Conservation (phyloP, 208 protist species). For the Leishmania turanica region DNA sequence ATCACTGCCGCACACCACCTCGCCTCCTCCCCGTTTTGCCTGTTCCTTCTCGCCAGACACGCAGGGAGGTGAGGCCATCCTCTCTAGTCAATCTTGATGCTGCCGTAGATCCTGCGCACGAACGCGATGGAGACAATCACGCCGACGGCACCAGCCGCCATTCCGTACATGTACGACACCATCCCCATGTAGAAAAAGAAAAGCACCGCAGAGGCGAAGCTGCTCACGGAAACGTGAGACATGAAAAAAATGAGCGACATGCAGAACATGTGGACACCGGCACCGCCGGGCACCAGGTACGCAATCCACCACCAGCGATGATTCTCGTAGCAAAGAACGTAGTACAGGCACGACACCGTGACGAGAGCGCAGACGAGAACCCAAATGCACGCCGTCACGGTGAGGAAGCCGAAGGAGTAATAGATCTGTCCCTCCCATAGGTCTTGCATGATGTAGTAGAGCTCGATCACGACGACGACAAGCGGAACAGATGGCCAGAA, state of each 20-base stretch:
- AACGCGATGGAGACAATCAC: slow-evolving; percentile 78
- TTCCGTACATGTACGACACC: slow-evolving; percentile 73
- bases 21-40: background rate
- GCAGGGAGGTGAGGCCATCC: background rate
- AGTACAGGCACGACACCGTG: slow-evolving; percentile 98
- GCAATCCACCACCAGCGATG: slow-evolving; percentile 99
- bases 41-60: background rate
- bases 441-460: slow-evolving; percentile 98
- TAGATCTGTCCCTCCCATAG: slow-evolving; percentile 96
- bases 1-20: background rate
- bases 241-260: slow-evolving; percentile 93
- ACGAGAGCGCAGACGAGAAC: slow-evolving; percentile 95
- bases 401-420: slow-evolving; percentile 98
- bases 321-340: slow-evolving; percentile 97
- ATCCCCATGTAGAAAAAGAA: slow-evolving; percentile 93
- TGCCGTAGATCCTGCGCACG: slow-evolving; percentile 83
- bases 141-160: slow-evolving; percentile 85
- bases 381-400: slow-evolving; percentile 96
- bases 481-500: slow-evolving; percentile 95
- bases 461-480: slow-evolving; percentile 97
- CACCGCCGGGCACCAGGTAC: slow-evolving; percentile 91
- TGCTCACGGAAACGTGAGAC: slow-evolving; percentile 68
- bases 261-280: slow-evolving; percentile 94
- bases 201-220: slow-evolving; percentile 72
- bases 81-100: slow-evolving; percentile 46